Percentiles rank a stretch among this genome's conserved stretches.
Conservation (phyloP, 495 filamentous ascomycete genomes). For the Sabuloglossum arenarium region DNA sequence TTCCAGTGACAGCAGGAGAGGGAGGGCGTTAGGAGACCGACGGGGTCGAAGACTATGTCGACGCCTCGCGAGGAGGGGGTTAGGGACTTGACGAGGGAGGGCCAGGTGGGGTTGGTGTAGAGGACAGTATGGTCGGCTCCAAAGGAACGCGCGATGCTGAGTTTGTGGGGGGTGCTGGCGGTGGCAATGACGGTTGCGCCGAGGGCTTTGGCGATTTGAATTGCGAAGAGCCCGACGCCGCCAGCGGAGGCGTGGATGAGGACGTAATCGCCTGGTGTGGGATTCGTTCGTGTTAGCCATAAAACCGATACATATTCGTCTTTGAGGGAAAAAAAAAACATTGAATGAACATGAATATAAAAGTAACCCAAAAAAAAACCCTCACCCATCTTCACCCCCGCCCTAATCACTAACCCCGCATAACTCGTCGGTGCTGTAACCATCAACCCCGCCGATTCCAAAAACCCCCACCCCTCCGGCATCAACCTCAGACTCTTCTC, state of each 20-base stretch:
- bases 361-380: not conserved
- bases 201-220: conserved; percentile 81
- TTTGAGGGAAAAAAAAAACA: too few relatives aligned
- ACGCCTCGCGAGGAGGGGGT: conserved; percentile 52
- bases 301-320: not conserved
- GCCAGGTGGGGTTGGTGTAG: conserved; percentile 48
- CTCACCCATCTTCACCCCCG: conserved; percentile 40
- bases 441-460: conserved; percentile 73
- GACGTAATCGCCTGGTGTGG: conserved; percentile 44
- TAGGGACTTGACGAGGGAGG: conserved; percentile 54
- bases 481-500: conserved; percentile 52
- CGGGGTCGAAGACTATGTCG: conserved; percentile 81
- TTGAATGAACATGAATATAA: too few relatives aligned
- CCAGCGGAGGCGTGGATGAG: conserved; percentile 86
- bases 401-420: conserved; percentile 59
- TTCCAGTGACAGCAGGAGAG: conserved; percentile 87
- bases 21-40: conserved; percentile 64
- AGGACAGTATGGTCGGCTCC: conserved; percentile 72
- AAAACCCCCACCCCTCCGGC: conserved; percentile 60
- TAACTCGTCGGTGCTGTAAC: conserved; percentile 86
- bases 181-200: conserved; percentile 84
- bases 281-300: too few relatives aligned
- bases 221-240: conserved; percentile 77
- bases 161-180: conserved; percentile 55
- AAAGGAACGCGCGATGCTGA: conserved; percentile 53